A percentile compares a stretch with the other conserved stretches of the same genome.
These are phyloP conservation scores for Zygoascus meyerae DNA, from an alignment of 1,139 yeast genomes.

Conservation along the genomic window DNA sequence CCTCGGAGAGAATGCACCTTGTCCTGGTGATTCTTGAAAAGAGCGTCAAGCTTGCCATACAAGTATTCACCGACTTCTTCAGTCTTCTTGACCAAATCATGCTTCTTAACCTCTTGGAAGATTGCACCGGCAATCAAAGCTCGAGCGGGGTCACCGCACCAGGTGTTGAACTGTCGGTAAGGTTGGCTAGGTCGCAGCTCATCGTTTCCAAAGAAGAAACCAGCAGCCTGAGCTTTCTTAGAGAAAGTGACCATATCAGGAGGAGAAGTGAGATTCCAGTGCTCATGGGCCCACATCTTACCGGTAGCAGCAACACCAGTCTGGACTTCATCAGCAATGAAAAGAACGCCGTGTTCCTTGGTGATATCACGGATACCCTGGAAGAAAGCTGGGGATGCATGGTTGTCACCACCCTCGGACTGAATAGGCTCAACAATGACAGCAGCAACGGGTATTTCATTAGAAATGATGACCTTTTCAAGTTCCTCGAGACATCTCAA, in stretches of 20 bases:
- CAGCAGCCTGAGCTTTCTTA: constrained; percentile 82
- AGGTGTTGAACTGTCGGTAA: constrained; percentile 82
- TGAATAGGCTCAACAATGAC: constrained; percentile 75
- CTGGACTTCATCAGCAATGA: constrained; percentile 80
- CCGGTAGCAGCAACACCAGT: constrained; percentile 89
- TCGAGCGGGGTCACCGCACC: constrained; percentile 88
- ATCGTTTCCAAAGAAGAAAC: constrained; percentile 69
- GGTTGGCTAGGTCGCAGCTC: constrained; percentile 64
- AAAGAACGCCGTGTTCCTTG: constrained; percentile 56
- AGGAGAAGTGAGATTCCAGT: constrained; percentile 63
- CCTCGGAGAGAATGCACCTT: constrained; percentile 60
- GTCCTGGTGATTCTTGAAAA: constrained; percentile 49
- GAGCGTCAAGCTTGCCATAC: constrained; percentile 45
- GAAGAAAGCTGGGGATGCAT: constrained; percentile 68
- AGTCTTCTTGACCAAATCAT: constrained; percentile 52
- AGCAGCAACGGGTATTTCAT: constrained; percentile 69
- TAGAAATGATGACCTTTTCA: constrained; percentile 50
- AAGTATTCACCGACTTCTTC: constrained; percentile 60
- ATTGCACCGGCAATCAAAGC: constrained; percentile 67
- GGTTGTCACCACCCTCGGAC: constrained; percentile 87
- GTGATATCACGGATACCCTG: constrained; percentile 72
- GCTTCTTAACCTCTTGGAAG: constrained; percentile 54
- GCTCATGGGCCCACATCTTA: constrained; percentile 81
- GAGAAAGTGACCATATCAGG: constrained; percentile 82
- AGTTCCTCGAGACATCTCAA: constrained; percentile 55